These are phyloP conservation scores for Eucalyptus curtisii DNA, from an alignment of 345 rosid genomes.

Conservation along the genomic window DNA sequence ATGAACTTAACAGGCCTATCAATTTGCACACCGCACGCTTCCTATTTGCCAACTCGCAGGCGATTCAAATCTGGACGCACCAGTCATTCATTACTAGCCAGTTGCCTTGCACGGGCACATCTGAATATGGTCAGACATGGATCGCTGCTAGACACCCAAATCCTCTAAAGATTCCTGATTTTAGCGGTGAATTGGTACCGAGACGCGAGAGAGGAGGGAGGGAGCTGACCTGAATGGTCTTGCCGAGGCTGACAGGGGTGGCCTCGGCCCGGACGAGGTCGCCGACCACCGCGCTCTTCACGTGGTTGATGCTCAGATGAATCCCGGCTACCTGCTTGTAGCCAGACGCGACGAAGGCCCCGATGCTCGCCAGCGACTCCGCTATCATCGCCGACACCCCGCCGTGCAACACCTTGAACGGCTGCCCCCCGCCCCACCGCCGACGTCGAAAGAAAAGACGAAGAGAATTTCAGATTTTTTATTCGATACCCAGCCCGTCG, in stretches of 20 bases:
- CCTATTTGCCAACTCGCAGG: not conserved
- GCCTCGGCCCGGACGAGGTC: slow-evolving; percentile 65
- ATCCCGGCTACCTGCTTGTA: slow-evolving; percentile 74
- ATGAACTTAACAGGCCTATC: not conserved
- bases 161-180: not conserved
- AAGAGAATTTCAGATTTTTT: not conserved
- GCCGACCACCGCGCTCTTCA: slow-evolving; percentile 62
- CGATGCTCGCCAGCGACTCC: slow-evolving; percentile 77
- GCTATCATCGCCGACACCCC: slow-evolving; percentile 90
- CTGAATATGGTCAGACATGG: not conserved
- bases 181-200: too few relatives aligned
- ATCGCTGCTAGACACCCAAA: not conserved
- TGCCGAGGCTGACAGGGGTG: slow-evolving; percentile 51
- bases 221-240: slow-evolving; percentile 52
- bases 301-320: slow-evolving; percentile 70
- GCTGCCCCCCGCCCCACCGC: slow-evolving; percentile 20
- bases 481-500: not conserved
- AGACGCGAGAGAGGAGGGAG: not conserved
- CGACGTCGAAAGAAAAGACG: not conserved
- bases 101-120: too few relatives aligned
- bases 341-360: slow-evolving; percentile 81
- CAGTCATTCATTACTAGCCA: too few relatives aligned
- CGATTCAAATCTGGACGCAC: too few relatives aligned
- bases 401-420: slow-evolving; percentile 90
- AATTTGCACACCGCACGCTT: not conserved